phyloP scores from a whole-genome alignment of 1,284 basidiomycete genomes.

The Amylostereum areolatum region DNA sequence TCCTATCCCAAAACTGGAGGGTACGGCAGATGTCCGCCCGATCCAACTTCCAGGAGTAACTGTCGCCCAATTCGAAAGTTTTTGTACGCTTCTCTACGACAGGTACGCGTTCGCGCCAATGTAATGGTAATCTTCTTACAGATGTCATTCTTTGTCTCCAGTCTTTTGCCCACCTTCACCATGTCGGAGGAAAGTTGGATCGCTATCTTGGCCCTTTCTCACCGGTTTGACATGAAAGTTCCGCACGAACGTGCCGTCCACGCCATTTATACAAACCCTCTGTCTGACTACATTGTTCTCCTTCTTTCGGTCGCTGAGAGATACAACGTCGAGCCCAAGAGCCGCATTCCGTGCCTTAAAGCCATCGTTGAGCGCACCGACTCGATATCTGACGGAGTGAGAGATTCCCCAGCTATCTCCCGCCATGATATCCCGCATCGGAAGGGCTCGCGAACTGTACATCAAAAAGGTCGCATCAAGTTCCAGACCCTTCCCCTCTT shows the following conservation, averaged over 20 bases:
- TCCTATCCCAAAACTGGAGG: too few species aligned
- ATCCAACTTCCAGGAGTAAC: background rate
- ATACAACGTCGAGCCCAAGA: slow-evolving; percentile 1
- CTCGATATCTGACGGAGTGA: slow-evolving; percentile 2
- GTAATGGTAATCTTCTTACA: background rate
- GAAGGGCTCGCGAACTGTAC: too few species aligned
- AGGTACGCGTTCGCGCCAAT: background rate
- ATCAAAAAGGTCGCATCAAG: too few species aligned
- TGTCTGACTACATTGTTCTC: slow-evolving; percentile 1
- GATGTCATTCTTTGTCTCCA: background rate
- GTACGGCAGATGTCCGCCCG: background rate
- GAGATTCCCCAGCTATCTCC: background rate
- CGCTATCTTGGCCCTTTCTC: slow-evolving; percentile 3
- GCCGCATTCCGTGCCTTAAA: background rate
- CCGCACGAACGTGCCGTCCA: slow-evolving; percentile 6
- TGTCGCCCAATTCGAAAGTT: slow-evolving; percentile 3
- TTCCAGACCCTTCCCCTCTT: too few species aligned
- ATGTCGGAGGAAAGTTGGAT: slow-evolving; percentile 1
- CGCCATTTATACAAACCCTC: background rate
- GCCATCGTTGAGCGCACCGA: background rate
- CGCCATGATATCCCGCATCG: too few species aligned
- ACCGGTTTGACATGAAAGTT: slow-evolving; percentile 5
- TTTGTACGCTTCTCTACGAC: slow-evolving; percentile 4
- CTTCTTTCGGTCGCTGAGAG: slow-evolving; percentile 6
- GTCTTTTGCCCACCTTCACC: slow-evolving; percentile 2